These are phyloP conservation scores for Antitrichia curtipendula DNA, from an alignment of 225 moss, liverwort and hornwort species.

Conservation along the genomic window DNA sequence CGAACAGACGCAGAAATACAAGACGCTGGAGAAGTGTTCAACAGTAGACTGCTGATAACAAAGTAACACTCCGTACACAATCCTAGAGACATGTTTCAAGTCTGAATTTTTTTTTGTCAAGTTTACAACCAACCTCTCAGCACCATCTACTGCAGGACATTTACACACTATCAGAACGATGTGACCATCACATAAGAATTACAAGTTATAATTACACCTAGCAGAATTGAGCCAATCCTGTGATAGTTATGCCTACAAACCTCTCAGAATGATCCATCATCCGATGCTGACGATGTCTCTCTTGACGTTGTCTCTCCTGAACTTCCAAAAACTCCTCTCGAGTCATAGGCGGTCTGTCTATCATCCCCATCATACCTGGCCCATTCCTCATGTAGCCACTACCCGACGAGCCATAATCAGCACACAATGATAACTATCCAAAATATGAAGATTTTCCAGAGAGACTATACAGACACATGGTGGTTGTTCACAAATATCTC, in stretches of 20 bases:
- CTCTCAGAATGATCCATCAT: conserved; percentile 71
- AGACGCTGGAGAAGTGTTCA: not conserved
- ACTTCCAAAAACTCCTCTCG: conserved; percentile 92
- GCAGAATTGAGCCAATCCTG: not conserved
- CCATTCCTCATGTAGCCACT: conserved; percentile 81
- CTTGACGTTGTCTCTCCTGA: conserved; percentile 85
- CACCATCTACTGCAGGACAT: not conserved
- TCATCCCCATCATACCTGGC: conserved; percentile 61
- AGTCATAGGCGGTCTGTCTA: conserved; percentile 76
- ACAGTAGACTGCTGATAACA: not conserved
- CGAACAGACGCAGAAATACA: not conserved
- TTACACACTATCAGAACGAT: not conserved
- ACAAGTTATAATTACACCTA: not conserved
- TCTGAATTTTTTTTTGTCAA: not conserved
- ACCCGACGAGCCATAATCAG: conserved; percentile 6
- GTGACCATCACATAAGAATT: not conserved
- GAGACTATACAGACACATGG: not conserved
- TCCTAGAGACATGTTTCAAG: not conserved
- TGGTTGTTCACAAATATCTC: not conserved
- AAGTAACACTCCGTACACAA: not conserved
- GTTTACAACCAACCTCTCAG: not conserved
- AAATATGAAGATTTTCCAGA: not conserved
- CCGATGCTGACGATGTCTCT: conserved; percentile 64
- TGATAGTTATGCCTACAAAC: conserved; percentile 22
- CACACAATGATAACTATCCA: not conserved